Percentiles rank a stretch among this genome's conserved stretches.
These are phyloP conservation scores for Phytophthora syringae DNA, from an alignment of 352 stramenopile species.

Conservation along the genomic window DNA sequence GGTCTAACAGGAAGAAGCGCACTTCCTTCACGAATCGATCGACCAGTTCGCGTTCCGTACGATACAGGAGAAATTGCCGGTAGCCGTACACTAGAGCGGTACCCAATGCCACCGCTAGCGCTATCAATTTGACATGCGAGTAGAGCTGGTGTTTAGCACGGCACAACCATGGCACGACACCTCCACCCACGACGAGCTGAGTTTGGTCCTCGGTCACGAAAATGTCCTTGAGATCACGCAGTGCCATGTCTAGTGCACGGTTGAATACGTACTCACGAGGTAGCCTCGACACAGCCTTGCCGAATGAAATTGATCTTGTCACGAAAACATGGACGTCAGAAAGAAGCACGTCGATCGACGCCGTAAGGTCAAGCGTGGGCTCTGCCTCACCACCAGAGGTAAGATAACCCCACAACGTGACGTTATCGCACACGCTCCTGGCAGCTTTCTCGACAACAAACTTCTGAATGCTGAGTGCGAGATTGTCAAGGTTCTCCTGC, in stretches of 20 bases:
- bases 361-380: conserved; percentile 14
- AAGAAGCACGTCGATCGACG: conserved; percentile 51
- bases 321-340: conserved; percentile 59
- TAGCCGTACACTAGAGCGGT: conserved; percentile 43
- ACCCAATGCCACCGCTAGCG: conserved; percentile 34
- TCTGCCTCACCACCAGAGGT: neutral
- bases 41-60: conserved; percentile 53
- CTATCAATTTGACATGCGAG: conserved; percentile 49
- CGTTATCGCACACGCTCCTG: conserved; percentile 40
- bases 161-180: conserved; percentile 58
- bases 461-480: conserved; percentile 54
- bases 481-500: conserved; percentile 47
- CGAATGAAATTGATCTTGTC: conserved; percentile 47
- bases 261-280: conserved; percentile 64
- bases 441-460: conserved; percentile 49
- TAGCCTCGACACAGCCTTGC: conserved; percentile 48
- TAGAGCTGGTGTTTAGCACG: conserved; percentile 59
- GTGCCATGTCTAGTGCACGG: conserved; percentile 63
- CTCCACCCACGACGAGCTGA: conserved; percentile 52
- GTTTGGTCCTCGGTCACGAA: conserved; percentile 54
- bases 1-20: conserved; percentile 62
- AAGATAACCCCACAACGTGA: conserved; percentile 41
- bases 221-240: conserved; percentile 61
- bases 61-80: conserved; percentile 45
- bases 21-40: conserved; percentile 78